Evolutionary conservation across 345 rosid genomes (phyloP).

Genomic region (thale cress (Arabidopsis thaliana)): TAIR10.1 NC_003076.8:23859001-23859500

Average conservation of each 20-base stretch:
- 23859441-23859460: slow-evolving; percentile 59
- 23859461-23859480: slow-evolving; percentile 29
- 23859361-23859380: slow-evolving; percentile 52
- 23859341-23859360: slow-evolving; percentile 51
- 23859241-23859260: slow-evolving; percentile 52
- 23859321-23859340: slow-evolving; percentile 15
- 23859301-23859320: slow-evolving; percentile 50
- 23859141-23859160: slow-evolving; percentile 22
- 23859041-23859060: slow-evolving; percentile 31
- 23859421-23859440: slow-evolving; percentile 62
- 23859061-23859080: slow-evolving; percentile 53
- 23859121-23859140: slow-evolving; percentile 20
- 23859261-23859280: slow-evolving; percentile 48
- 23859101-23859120: slow-evolving; percentile 51
- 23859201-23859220: slow-evolving; percentile 45
- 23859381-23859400: slow-evolving; percentile 46
- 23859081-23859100: slow-evolving; percentile 45
- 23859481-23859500: slow-evolving; percentile 55
- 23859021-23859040: slow-evolving; percentile 18
- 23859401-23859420: slow-evolving; percentile 51
- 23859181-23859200: slow-evolving; percentile 68
- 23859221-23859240: slow-evolving; percentile 8
- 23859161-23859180: slow-evolving; percentile 51
- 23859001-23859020: slow-evolving; percentile 46
- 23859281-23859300: slow-evolving; percentile 27